A percentile compares a stretch with the other conserved stretches of the same genome.
phyloP scores from a whole-genome alignment of 805 yeast species.

The Lachancea sp. region DNA sequence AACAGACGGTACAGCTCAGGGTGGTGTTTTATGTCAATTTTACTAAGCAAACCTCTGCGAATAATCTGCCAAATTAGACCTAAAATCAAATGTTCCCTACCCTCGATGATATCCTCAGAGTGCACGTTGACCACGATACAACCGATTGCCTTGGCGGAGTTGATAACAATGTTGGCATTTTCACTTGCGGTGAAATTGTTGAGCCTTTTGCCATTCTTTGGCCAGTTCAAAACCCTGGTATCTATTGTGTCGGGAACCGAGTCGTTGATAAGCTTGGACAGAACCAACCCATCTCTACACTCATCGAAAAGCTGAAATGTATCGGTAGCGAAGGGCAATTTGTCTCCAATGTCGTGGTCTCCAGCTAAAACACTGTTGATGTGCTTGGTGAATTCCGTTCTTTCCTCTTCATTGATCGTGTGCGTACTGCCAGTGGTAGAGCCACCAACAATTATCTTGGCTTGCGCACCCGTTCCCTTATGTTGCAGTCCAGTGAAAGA shows the following conservation, averaged over 20 bases:
- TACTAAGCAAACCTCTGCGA: conserved; percentile 88
- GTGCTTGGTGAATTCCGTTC: conserved; percentile 92
- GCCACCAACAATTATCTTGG: conserved; percentile 78
- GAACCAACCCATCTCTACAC: conserved; percentile 88
- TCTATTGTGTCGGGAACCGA: conserved; percentile 98
- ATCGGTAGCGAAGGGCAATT: conserved; percentile 89
- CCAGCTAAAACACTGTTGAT: conserved; percentile 88
- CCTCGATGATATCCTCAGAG: conserved; percentile 90
- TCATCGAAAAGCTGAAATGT: conserved; percentile 95
- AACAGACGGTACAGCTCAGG: conserved; percentile 92
- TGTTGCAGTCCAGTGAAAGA: conserved; percentile 37
- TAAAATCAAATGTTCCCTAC: conserved; percentile 83
- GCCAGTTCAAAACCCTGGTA: conserved; percentile 89
- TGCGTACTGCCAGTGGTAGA: conserved; percentile 89
- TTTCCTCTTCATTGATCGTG: conserved; percentile 94
- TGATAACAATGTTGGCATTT: conserved; percentile 94
- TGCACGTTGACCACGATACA: conserved; percentile 97
- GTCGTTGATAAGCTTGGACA: conserved; percentile 91
- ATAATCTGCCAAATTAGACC: conserved; percentile 97
- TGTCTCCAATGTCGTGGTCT: conserved; percentile 73
- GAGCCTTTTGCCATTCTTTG: conserved; percentile 70
- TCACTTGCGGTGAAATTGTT: conserved; percentile 95
- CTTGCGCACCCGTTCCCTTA: conserved; percentile 51
- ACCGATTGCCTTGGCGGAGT: conserved; percentile 98
- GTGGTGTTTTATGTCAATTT: conserved; percentile 91